Evolutionary conservation across 2,329 filamentous ascomycete species (phyloP).

Genomic region (Cadophora sp.): DNA sequence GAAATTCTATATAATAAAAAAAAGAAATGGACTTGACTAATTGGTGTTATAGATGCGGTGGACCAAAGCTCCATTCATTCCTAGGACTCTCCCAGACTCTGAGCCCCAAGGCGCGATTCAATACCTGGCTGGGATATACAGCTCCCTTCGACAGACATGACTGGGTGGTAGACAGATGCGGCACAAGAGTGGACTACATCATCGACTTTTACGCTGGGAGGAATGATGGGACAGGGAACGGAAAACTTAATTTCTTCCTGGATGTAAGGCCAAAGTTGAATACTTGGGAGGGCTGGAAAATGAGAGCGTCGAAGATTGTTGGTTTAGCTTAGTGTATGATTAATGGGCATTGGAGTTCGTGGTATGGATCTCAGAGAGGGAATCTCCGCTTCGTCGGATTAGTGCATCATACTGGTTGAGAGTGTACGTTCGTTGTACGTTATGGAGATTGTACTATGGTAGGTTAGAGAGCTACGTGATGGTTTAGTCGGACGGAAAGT

Average conservation of each 20-base stretch:
- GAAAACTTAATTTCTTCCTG: constrained; percentile 67
- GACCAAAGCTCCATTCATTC: constrained; percentile 85
- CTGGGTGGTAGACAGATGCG: constrained; percentile 95
- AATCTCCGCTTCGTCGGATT: constrained; percentile 28
- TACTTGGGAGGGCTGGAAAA: constrained; percentile 71
- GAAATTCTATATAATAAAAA: constrained; percentile 27
- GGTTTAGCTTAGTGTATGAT: constrained; percentile 54
- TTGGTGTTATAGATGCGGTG: constrained; percentile 64
- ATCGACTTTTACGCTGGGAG: constrained; percentile 96
- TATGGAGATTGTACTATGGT: neutral
- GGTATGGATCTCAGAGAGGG: neutral
- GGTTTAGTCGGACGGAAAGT: neutral
- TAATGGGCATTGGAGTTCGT: neutral
- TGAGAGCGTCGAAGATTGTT: constrained; percentile 61
- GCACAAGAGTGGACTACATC: constrained; percentile 85
- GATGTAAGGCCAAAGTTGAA: constrained; percentile 74
- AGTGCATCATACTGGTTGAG: constrained; percentile 1
- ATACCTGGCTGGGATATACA: constrained; percentile 86
- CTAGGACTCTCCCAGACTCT: constrained; percentile 72
- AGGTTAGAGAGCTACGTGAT: neutral
- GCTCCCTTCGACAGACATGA: constrained; percentile 95
- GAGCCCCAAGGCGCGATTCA: constrained; percentile 83
- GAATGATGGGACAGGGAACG: constrained; percentile 47
- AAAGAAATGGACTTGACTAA: neutral
- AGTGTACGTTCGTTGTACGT: neutral